Evolutionary conservation across 306 rosid genomes (phyloP).

Genomic region (Castanea crenata): DNA sequence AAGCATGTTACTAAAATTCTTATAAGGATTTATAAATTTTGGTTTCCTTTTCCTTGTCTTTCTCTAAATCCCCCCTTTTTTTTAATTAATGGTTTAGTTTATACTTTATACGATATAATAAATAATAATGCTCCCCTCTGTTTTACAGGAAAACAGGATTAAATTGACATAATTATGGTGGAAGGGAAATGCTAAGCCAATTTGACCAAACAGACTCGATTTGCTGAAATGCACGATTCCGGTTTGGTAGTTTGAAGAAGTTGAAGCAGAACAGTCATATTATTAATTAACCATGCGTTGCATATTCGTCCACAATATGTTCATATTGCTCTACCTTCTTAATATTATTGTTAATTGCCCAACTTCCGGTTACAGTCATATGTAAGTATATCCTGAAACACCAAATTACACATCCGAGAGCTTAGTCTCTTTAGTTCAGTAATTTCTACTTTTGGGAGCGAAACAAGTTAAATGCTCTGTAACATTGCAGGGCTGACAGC

Average conservation of each 20-base stretch:
- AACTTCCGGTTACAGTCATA: constrained; percentile 40
- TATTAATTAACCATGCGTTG: constrained; percentile 21
- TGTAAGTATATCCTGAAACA: constrained; percentile 33
- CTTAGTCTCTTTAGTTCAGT: neutral
- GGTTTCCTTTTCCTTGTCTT: neutral
- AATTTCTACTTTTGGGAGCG: neutral
- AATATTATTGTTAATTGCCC: constrained; percentile 28
- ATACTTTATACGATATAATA: too few species aligned
- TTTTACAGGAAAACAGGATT: neutral
- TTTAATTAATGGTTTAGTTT: too few species aligned
- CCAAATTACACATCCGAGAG: neutral
- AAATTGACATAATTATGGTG: too few species aligned
- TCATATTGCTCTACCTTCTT: constrained; percentile 33
- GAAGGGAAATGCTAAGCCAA: neutral
- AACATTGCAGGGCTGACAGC: constrained; percentile 39
- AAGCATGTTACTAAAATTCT: neutral
- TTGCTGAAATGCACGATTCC: neutral
- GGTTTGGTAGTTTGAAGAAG: constrained; percentile 24
- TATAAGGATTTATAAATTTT: neutral
- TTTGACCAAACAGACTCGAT: neutral
- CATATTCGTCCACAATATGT: constrained; percentile 15
- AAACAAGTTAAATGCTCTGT: constrained; percentile 6
- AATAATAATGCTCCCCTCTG: neutral
- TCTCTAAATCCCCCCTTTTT: neutral
- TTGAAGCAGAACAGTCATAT: constrained; percentile 9